Conservation (phyloP, 371 early-diverging fungal species). For the Saksenaea oblongispora region DNA sequence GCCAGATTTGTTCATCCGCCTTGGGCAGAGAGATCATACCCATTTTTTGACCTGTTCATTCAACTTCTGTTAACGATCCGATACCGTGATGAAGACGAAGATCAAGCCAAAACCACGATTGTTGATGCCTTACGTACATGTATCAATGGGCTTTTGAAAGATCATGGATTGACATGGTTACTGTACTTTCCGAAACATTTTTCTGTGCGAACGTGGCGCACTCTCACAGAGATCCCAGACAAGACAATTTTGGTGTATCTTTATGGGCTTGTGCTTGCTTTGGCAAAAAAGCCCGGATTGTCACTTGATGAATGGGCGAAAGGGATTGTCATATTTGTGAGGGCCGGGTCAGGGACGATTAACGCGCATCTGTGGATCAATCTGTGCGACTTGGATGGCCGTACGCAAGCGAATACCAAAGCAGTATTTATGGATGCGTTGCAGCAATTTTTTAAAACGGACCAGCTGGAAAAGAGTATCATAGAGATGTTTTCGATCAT, state of each 20-base stretch:
- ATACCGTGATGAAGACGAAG: conserved; percentile 23
- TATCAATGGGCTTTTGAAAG: conserved; percentile 29
- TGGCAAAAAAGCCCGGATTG: conserved; percentile 14
- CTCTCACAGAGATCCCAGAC: conserved; percentile 20
- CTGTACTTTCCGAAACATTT: conserved; percentile 25
- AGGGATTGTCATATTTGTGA: conserved; percentile 27
- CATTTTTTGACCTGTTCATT: conserved; percentile 38
- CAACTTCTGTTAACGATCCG: conserved; percentile 32
- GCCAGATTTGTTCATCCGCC: conserved; percentile 27
- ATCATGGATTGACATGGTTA: conserved; percentile 29
- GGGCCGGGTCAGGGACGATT: conserved; percentile 18
- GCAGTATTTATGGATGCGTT: background rate
- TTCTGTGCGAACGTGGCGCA: conserved; percentile 26
- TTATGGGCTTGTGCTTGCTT: conserved; percentile 35
- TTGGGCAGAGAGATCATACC: conserved; percentile 21
- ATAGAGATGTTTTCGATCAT: conserved; percentile 12
- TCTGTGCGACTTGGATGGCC: conserved; percentile 17
- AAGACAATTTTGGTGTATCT: conserved; percentile 32
- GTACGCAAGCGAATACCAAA: background rate
- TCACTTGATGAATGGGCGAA: conserved; percentile 13
- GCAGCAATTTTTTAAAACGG: background rate
- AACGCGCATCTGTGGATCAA: conserved; percentile 31
- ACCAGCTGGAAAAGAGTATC: background rate
- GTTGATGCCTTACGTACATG: conserved; percentile 35
- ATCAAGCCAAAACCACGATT: conserved; percentile 26